Percentiles rank a stretch among this genome's conserved stretches.
Evolutionary conservation across 2,329 filamentous ascomycete genomes (phyloP).

Genomic region (Trichoderma oligosporum): DNA sequence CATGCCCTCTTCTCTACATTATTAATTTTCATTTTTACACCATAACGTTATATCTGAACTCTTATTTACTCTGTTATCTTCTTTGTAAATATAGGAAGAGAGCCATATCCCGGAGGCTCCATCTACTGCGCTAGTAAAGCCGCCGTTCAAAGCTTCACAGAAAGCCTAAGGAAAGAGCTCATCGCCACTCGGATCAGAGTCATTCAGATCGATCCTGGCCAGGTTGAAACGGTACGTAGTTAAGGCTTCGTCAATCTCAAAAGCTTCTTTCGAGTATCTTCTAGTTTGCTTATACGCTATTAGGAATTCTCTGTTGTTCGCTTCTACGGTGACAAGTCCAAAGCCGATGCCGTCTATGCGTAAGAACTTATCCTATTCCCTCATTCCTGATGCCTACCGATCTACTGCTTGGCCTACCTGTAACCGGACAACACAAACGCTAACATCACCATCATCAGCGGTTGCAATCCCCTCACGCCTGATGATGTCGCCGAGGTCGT

Average conservation of each 20-base stretch:
- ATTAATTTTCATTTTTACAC: not conserved
- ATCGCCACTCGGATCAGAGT: conserved; percentile 76
- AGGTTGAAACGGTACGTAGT: conserved; percentile 75
- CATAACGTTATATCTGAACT: not conserved
- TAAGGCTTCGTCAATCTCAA: not conserved
- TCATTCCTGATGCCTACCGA: no score
- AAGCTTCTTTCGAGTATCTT: not conserved
- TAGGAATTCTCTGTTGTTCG: conserved; percentile 84
- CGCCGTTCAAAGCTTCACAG: conserved; percentile 79
- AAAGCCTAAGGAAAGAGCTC: conserved; percentile 76
- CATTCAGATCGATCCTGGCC: conserved; percentile 86
- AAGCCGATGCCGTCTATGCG: conserved; percentile 88
- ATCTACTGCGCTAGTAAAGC: conserved; percentile 96
- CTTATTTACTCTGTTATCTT: not conserved
- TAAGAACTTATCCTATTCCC: conserved; percentile 40
- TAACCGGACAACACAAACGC: not conserved
- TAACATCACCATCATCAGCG: conserved; percentile 40
- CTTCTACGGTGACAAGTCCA: conserved; percentile 82
- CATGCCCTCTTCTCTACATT: not conserved
- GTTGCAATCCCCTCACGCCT: conserved; percentile 76
- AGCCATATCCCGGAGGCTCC: conserved; percentile 77
- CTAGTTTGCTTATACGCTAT: not conserved
- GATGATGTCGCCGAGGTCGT: conserved; percentile 89
- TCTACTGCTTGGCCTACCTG: no score
- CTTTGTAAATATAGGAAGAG: conserved; percentile 50